phyloP scores from a whole-genome alignment of 306 rosid species.

The Fragaria vesca region DNA sequence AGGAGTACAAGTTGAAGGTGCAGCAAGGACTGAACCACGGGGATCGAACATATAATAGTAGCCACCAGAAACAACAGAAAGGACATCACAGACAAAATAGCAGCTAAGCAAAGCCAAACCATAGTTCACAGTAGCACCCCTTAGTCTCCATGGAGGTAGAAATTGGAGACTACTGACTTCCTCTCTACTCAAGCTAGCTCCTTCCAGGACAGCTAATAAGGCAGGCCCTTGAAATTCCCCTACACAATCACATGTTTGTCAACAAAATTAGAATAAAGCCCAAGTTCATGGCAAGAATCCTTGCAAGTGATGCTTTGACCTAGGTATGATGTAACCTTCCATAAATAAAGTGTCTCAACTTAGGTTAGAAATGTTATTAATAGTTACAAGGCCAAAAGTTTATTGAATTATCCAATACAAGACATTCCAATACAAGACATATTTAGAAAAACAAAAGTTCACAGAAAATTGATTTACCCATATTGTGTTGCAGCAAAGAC shows the following conservation, averaged over 20 bases:
- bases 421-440: conserved; percentile 1
- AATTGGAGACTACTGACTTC: conserved; percentile 88
- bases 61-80: conserved; percentile 80
- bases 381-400: neutral
- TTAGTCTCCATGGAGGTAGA: conserved; percentile 92
- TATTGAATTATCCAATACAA: neutral
- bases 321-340: neutral
- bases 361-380: neutral
- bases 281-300: neutral
- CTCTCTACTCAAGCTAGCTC: conserved; percentile 82
- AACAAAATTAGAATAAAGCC: conserved; percentile 18
- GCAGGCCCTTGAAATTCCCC: conserved; percentile 99
- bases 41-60: conserved; percentile 94
- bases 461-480: conserved; percentile 47
- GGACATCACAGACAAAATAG: conserved; percentile 75
- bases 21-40: conserved; percentile 69
- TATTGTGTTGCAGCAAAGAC: conserved; percentile 92
- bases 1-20: conserved; percentile 64
- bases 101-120: conserved; percentile 91
- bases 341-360: neutral
- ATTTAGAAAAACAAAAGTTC: neutral
- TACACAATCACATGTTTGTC: conserved; percentile 36
- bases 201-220: conserved; percentile 79
- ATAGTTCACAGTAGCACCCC: conserved; percentile 78
- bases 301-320: neutral